A percentile compares a stretch with the other conserved stretches of the same genome.
Conservation (phyloP, 1,284 basidiomycete species). For the Irpex sp. region DNA sequence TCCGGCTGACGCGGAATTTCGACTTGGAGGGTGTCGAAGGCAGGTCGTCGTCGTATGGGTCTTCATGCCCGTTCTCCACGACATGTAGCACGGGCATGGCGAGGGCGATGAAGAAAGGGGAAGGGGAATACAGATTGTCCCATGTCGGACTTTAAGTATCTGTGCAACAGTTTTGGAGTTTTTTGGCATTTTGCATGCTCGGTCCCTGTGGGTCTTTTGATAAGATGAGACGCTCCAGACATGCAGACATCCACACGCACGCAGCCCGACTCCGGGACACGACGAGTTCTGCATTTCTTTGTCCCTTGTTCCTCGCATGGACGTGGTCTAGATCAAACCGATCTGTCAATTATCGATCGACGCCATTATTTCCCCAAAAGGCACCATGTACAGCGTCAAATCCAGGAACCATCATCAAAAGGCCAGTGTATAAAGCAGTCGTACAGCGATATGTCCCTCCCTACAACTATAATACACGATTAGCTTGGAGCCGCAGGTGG, state of each 20-base stretch:
- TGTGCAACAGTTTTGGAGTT: not conserved
- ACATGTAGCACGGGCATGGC: not conserved
- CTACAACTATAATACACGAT: not conserved
- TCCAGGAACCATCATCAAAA: not conserved
- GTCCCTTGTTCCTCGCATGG: not conserved
- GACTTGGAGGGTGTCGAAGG: constrained; percentile 14
- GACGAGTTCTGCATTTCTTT: not conserved
- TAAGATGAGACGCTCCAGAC: not conserved
- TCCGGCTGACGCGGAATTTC: not conserved
- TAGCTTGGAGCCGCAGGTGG: not conserved
- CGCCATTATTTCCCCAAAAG: not conserved
- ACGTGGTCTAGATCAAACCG: not conserved
- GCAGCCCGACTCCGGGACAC: not conserved
- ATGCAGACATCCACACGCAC: no score
- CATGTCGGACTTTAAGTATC: not conserved
- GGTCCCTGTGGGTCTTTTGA: not conserved
- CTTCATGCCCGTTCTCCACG: not conserved
- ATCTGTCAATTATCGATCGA: not conserved
- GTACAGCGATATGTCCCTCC: not conserved
- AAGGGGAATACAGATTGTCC: not conserved
- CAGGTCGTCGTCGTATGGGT: constrained; percentile 17
- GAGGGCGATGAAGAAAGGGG: not conserved
- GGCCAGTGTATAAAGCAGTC: not conserved
- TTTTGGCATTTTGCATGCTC: no score
- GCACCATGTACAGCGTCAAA: not conserved